Evolutionary conservation across 2,329 filamentous ascomycete species (phyloP).

Genomic region (Calonectria crousiana): DNA sequence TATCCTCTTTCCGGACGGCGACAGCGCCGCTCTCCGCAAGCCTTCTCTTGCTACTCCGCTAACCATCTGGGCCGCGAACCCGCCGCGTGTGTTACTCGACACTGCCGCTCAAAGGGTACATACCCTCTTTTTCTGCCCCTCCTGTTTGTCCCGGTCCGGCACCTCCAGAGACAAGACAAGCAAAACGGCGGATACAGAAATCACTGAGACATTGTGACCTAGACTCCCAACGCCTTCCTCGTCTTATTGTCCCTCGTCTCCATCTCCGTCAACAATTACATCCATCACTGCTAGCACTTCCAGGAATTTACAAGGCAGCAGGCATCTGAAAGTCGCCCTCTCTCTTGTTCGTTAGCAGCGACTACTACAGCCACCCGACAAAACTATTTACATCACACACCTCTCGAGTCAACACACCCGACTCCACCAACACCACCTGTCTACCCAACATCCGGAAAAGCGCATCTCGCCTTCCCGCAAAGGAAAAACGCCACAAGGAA

Average conservation of each 20-base stretch:
- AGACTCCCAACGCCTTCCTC: conserved; percentile 5
- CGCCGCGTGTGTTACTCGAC: conserved; percentile 21
- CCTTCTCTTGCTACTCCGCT: conserved; percentile 3
- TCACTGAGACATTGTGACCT: conserved; percentile 3
- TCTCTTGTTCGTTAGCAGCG: background rate
- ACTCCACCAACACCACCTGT: conserved; percentile 10
- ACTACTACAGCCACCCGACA: conserved; percentile 12
- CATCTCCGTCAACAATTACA: conserved; percentile 5
- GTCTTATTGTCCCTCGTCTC: conserved; percentile 1
- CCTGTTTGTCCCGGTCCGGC: conserved; percentile 26
- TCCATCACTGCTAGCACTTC: background rate
- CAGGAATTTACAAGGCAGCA: background rate
- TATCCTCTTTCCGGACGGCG: conserved; percentile 19
- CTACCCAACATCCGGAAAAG: background rate
- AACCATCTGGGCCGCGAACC: conserved; percentile 17
- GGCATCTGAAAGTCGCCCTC: background rate
- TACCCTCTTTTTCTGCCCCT: conserved; percentile 17
- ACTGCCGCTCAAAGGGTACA: conserved; percentile 9
- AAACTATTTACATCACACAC: conserved; percentile 5
- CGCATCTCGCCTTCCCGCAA: conserved; percentile 21
- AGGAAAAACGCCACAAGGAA: conserved; percentile 10
- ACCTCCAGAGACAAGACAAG: conserved; percentile 2
- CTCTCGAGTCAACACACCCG: conserved; percentile 5
- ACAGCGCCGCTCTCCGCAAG: conserved; percentile 19
- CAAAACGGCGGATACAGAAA: conserved; percentile 3